These are phyloP conservation scores for Crataegus laevigata DNA, from an alignment of 306 rosid genomes.

Conservation along the genomic window DNA sequence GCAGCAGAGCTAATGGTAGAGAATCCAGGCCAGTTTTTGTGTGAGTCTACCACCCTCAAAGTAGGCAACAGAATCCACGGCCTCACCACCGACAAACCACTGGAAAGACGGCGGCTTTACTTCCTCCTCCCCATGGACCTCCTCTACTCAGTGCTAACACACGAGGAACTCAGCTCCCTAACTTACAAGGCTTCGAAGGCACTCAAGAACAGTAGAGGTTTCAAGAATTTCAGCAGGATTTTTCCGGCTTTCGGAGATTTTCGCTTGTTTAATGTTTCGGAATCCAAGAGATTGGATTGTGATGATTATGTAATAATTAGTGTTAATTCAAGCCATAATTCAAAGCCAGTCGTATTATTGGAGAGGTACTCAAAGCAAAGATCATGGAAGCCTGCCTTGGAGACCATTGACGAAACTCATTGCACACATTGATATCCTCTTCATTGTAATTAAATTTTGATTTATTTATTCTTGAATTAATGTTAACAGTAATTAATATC, in stretches of 20 bases:
- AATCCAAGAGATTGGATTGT: slow-evolving; percentile 27
- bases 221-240: slow-evolving; percentile 54
- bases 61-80: slow-evolving; percentile 76
- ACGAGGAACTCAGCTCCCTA: slow-evolving; percentile 64
- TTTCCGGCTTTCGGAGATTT: slow-evolving; percentile 60
- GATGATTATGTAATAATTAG: background rate
- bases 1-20: slow-evolving; percentile 71
- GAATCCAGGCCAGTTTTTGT: slow-evolving; percentile 58
- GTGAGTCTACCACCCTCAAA: slow-evolving; percentile 59
- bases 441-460: background rate
- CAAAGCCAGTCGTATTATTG: slow-evolving; percentile 7
- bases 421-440: background rate
- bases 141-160: slow-evolving; percentile 74
- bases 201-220: slow-evolving; percentile 37
- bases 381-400: slow-evolving; percentile 86
- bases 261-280: slow-evolving; percentile 43
- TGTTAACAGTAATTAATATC: background rate
- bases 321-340: background rate
- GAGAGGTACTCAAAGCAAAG: slow-evolving; percentile 58
- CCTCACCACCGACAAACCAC: slow-evolving; percentile 56
- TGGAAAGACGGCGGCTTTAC: slow-evolving; percentile 47
- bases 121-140: slow-evolving; percentile 83
- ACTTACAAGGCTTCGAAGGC: slow-evolving; percentile 53
- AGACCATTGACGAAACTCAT: slow-evolving; percentile 70
- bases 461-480: background rate